Conservation (phyloP, 176 grass and related monocot species). For the Rhynchospora tenuis region DNA sequence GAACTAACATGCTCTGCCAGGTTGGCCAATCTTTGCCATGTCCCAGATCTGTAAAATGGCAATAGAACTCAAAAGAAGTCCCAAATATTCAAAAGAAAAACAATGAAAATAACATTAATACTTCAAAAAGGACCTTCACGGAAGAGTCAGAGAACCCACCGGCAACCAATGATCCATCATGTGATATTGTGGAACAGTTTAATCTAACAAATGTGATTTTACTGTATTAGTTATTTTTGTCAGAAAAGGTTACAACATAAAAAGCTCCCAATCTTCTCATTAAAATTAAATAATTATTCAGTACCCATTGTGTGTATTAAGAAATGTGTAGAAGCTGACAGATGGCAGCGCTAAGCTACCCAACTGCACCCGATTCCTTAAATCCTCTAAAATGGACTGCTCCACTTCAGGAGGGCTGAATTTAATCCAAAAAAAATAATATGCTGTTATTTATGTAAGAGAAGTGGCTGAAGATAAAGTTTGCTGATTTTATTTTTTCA, state of each 20-base stretch:
- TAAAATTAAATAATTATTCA: conserved; percentile 17
- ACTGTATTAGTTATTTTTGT: neutral
- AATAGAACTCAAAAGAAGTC: conserved; percentile 9
- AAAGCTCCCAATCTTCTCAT: neutral
- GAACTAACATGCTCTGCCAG: conserved; percentile 59
- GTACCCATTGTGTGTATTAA: conserved; percentile 97
- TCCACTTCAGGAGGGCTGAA: conserved; percentile 88
- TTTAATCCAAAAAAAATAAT: conserved; percentile 20
- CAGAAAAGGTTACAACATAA: neutral
- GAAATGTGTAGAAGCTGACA: conserved; percentile 95
- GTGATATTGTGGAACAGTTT: conserved; percentile 90
- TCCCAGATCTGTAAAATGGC: conserved; percentile 71
- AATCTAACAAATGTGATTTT: conserved; percentile 46
- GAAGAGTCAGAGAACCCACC: conserved; percentile 99
- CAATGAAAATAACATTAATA: neutral
- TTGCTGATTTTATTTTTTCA: neutral
- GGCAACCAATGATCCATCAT: conserved; percentile 89
- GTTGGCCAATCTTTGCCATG: conserved; percentile 90
- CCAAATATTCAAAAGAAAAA: neutral
- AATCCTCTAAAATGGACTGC: conserved; percentile 70
- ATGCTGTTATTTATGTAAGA: neutral
- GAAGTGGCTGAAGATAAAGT: neutral
- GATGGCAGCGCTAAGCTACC: conserved; percentile 76
- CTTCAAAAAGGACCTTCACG: conserved; percentile 53
- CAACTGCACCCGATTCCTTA: conserved; percentile 76